Conservation (phyloP, 441 rosid genomes). For the Euphorbia schlechtendalii region DNA sequence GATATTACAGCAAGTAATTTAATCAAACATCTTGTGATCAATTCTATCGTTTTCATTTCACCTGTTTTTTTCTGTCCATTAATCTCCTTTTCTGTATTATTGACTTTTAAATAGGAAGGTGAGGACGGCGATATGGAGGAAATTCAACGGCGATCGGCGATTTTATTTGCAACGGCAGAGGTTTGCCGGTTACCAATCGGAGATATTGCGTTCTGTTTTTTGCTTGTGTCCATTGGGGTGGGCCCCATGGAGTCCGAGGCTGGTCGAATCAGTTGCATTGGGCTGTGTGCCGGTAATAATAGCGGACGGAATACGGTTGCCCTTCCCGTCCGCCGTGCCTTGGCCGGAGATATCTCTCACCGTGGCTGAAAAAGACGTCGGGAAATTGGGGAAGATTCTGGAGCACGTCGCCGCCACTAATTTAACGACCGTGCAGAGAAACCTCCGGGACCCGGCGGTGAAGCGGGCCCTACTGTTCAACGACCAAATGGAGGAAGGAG, state of each 20-base stretch:
- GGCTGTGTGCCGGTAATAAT: constrained; percentile 89
- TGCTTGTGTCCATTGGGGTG: constrained; percentile 93
- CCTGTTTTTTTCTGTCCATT: too few relatives aligned
- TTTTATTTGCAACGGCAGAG: constrained; percentile 67
- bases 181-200: constrained; percentile 77
- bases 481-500: constrained; percentile 43
- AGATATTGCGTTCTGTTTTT: constrained; percentile 71
- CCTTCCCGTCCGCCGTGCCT: constrained; percentile 48
- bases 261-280: constrained; percentile 71
- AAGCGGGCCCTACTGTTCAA: constrained; percentile 58
- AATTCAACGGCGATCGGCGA: constrained; percentile 54
- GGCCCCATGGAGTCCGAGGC: constrained; percentile 99
- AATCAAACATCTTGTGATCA: neutral
- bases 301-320: constrained; percentile 85
- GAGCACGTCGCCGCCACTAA: constrained; percentile 76
- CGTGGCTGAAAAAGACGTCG: constrained; percentile 75
- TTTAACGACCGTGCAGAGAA: constrained; percentile 55
- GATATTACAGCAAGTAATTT: constrained; percentile 79
- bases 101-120: constrained; percentile 39
- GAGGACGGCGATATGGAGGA: constrained; percentile 78
- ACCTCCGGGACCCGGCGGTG: constrained; percentile 45
- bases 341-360: constrained; percentile 78
- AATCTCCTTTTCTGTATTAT: neutral
- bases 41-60: neutral
- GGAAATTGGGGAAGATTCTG: constrained; percentile 44